Evolutionary conservation across 1,284 basidiomycete genomes (phyloP), one percentile per base, ranked within the genome.

Genomic region (Kwoniella shivajii): DNA sequence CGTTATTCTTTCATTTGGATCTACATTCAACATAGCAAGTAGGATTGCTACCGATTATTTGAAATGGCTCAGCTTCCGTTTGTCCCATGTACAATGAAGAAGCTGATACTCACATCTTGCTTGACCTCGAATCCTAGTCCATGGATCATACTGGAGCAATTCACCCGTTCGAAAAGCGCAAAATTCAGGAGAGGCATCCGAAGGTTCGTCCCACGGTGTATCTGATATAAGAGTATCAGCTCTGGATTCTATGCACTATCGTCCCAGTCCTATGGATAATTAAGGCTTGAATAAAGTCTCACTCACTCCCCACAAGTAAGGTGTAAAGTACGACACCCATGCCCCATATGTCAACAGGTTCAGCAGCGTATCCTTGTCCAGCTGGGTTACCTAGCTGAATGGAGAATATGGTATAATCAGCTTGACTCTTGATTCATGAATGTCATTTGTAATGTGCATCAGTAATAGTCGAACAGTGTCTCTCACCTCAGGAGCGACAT

Each of bases 131-230:
- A 98, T 84, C 16, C 85, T 80, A 57, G 82, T 85, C 95, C 95
- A 99, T 0, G 95, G 95, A 3, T 82, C 81, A 65, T 90, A 85
- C 7, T 83, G 73, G 63, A 91, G 86, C 50, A 95, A 85, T 51
- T 88, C 80, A 2, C 92, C 92, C 0, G 82, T 82, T 2, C 88
- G 71, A 75, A 90, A 99, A 6, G 85, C 84, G 26, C 78, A 73
- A 73, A 85, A 99, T 76, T 99, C 95, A 2, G 85, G 84, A 60
- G 89, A 91, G 20, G 82, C 81, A 0, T 77, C 72, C 0, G 92
- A 92, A 3, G 95, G 93, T 72, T 96, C 90, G 71, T 98, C 95
- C 95, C 95, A 99, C 1, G 95, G 96, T 0, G 95, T 98, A 73
- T 96, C 92, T 96, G 56, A 0, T n/a, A 14, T 18, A 26, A 43